phyloP scores from a whole-genome alignment of 106 monocot genomes.

The Allium cepa region DNA sequence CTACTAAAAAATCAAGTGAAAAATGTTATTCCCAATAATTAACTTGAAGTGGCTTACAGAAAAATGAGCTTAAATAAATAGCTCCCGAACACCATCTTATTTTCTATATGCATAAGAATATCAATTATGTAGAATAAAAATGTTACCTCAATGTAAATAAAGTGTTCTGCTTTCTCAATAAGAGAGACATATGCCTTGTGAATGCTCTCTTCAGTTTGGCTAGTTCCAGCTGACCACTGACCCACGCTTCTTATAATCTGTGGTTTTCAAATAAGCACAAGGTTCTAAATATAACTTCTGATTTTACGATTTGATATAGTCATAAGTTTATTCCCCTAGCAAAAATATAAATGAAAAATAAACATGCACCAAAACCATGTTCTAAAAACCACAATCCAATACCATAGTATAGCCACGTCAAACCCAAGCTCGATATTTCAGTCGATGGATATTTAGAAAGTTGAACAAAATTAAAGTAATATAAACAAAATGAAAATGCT shows the following conservation, averaged over 20 bases:
- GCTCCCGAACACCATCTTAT: background rate
- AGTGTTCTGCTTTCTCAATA: conserved; percentile 97
- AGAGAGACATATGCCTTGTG: conserved; percentile 84
- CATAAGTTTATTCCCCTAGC: background rate
- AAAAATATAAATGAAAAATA: background rate
- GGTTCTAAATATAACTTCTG: background rate
- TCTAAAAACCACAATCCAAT: too few species aligned
- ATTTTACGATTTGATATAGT: background rate
- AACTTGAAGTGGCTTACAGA: too few species aligned
- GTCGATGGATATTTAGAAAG: too few species aligned
- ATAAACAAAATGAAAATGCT: too few species aligned
- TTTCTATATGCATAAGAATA: background rate
- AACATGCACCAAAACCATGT: background rate
- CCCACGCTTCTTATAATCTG: conserved; percentile 92
- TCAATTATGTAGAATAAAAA: background rate
- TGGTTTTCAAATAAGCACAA: conserved; percentile 1
- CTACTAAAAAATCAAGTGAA: too few species aligned
- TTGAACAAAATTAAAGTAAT: too few species aligned
- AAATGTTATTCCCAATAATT: too few species aligned
- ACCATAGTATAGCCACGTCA: too few species aligned
- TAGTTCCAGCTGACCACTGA: conserved; percentile 96
- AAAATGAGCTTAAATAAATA: too few species aligned
- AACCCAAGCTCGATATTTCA: too few species aligned
- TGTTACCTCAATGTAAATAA: conserved; percentile 92
- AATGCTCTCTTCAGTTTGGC: conserved; percentile 96